Conservation (phyloP, 2,329 filamentous ascomycete genomes). For the Colletotrichum sp. region DNA sequence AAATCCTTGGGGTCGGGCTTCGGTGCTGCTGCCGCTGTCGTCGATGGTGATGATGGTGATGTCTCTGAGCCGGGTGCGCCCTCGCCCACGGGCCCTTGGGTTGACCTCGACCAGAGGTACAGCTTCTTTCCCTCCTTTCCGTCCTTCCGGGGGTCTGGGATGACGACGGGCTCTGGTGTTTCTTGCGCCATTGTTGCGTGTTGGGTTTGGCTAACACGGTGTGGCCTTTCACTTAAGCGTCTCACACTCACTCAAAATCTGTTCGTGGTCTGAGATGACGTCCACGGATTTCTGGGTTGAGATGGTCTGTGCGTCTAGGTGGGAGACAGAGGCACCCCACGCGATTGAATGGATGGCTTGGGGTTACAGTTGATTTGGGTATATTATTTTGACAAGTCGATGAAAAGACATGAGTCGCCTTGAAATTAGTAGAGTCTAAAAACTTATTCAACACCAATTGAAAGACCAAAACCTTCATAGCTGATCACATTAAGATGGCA, state of each 20-base stretch:
- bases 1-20: conserved; percentile 20
- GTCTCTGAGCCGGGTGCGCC: conserved; percentile 21
- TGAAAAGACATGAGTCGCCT: neutral
- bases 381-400: neutral
- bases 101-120: conserved; percentile 6
- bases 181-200: conserved; percentile 8
- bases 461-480: neutral
- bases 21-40: neutral
- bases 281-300: conserved; percentile 20
- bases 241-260: conserved; percentile 14
- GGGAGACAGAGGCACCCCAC: neutral
- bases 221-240: neutral
- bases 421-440: rapidly evolving
- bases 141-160: neutral
- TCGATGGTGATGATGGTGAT: neutral
- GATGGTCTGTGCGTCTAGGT: conserved; percentile 16
- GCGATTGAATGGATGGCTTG: neutral
- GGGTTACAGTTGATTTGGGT: neutral
- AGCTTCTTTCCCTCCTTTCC: neutral
- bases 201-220: neutral
- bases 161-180: neutral
- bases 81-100: conserved; percentile 9
- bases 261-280: conserved; percentile 23
- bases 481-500: neutral
- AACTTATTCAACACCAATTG: neutral